Conservation (phyloP, 2,329 filamentous ascomycete species). For the Verticillium isaacii region DNA sequence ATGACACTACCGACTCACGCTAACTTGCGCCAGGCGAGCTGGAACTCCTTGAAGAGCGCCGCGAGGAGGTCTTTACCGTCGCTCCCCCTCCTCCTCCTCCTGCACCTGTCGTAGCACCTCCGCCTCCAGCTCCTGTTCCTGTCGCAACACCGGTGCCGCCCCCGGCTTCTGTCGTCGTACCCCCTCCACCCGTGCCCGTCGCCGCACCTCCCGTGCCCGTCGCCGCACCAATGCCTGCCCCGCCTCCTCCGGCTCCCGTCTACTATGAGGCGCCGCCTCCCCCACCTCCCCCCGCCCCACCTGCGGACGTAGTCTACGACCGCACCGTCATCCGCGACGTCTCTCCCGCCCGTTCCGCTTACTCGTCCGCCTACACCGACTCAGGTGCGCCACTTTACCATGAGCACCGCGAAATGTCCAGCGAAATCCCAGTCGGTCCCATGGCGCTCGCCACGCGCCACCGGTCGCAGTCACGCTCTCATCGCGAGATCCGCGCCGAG, state of each 20-base stretch:
- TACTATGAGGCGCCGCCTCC: conserved; percentile 27
- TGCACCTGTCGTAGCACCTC: neutral
- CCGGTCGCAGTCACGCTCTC: conserved; percentile 35
- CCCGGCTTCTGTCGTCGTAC: conserved; percentile 10
- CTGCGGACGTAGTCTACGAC: conserved; percentile 37
- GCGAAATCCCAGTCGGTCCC: conserved; percentile 30
- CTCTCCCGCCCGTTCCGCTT: conserved; percentile 36
- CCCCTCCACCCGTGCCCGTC: conserved; percentile 18
- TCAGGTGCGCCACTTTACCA: conserved; percentile 18
- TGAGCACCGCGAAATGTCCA: conserved; percentile 21
- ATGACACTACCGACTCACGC: neutral
- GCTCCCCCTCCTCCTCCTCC: conserved; percentile 7
- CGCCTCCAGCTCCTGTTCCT: neutral
- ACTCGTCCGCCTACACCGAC: conserved; percentile 27
- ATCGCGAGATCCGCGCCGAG: conserved; percentile 65
- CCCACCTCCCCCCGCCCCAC: conserved; percentile 13
- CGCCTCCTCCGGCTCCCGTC: conserved; percentile 20
- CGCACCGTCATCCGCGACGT: conserved; percentile 43
- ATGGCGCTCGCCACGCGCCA: conserved; percentile 34
- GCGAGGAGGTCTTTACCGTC: conserved; percentile 34
- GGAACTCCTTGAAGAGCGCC: conserved; percentile 45
- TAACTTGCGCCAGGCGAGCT: conserved; percentile 29
- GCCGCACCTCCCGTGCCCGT: conserved; percentile 12
- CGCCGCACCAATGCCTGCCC: conserved; percentile 10
- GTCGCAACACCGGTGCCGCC: conserved; percentile 15